These are phyloP conservation scores for Mycena chlorophos DNA, from an alignment of 768 basidiomycete species.

Conservation along the genomic window DNA sequence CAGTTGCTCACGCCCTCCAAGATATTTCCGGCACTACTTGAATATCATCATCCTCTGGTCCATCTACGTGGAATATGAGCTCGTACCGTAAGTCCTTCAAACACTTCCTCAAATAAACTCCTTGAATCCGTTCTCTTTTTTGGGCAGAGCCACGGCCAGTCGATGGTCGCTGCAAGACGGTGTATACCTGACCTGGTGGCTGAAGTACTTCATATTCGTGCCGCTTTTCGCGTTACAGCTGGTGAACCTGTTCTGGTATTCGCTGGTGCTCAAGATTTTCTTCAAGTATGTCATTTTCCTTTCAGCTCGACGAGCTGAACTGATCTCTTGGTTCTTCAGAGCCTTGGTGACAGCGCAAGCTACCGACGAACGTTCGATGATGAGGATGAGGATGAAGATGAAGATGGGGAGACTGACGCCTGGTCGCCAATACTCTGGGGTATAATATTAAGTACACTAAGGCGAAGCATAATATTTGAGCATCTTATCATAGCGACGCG, in stretches of 20 bases:
- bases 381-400: constrained; percentile 50
- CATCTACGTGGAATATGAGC: constrained; percentile 73
- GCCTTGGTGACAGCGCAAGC: constrained; percentile 48
- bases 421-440: no score
- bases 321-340: constrained; percentile 41
- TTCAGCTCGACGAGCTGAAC: not conserved
- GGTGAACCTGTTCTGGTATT: constrained; percentile 93
- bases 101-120: not conserved
- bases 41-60: constrained; percentile 86
- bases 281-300: constrained; percentile 49
- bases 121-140: not conserved
- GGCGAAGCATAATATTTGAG: no score
- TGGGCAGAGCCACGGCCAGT: constrained; percentile 52
- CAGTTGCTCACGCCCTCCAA: constrained; percentile 31
- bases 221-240: constrained; percentile 74
- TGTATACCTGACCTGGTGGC: constrained; percentile 71
- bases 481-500: no score
- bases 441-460: no score
- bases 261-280: constrained; percentile 75
- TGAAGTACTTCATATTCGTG: constrained; percentile 74
- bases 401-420: no score
- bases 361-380: constrained; percentile 84
- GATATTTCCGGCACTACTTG: constrained; percentile 92
- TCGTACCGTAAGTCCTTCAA: constrained; percentile 65
- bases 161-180: constrained; percentile 63